These are phyloP conservation scores for Dentipellis sp. DNA, from an alignment of 768 basidiomycete species.

Conservation along the genomic window DNA sequence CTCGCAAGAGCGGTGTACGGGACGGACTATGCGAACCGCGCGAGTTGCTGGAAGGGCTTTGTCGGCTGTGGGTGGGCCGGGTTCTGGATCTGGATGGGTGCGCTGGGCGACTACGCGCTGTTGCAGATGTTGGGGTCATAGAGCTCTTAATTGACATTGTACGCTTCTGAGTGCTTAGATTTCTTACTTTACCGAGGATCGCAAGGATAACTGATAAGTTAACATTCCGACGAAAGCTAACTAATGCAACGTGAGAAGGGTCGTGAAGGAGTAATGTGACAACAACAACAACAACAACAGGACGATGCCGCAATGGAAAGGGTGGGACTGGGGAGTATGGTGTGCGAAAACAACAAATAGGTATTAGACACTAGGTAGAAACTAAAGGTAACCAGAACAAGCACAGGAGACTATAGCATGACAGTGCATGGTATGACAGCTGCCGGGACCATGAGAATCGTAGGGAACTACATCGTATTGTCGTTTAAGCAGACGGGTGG, in stretches of 20 bases:
- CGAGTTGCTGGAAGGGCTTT: slow-evolving; percentile 89
- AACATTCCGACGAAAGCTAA: neutral
- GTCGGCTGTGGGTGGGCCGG: slow-evolving; percentile 83
- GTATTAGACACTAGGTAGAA: neutral
- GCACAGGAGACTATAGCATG: neutral
- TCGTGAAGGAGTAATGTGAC: neutral
- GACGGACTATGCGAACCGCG: slow-evolving; percentile 68
- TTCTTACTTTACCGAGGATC: neutral
- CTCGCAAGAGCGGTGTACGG: slow-evolving; percentile 64
- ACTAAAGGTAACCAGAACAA: neutral
- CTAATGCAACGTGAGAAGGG: neutral
- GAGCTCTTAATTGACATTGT: neutral
- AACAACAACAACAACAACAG: neutral
- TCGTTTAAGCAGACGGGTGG: slow-evolving; percentile 25
- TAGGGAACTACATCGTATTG: neutral
- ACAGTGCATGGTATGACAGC: neutral
- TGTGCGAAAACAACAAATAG: neutral
- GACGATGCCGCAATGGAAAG: neutral
- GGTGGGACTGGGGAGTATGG: neutral
- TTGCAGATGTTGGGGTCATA: slow-evolving; percentile 8
- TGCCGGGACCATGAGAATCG: neutral
- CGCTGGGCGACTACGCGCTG: slow-evolving; percentile 54
- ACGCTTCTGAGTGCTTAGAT: neutral
- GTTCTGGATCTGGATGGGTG: slow-evolving; percentile 80
- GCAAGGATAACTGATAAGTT: neutral